Percentiles rank a stretch among this genome's conserved stretches.
Conservation (phyloP, 768 basidiomycete species). For the Amanita muscaria region DNA sequence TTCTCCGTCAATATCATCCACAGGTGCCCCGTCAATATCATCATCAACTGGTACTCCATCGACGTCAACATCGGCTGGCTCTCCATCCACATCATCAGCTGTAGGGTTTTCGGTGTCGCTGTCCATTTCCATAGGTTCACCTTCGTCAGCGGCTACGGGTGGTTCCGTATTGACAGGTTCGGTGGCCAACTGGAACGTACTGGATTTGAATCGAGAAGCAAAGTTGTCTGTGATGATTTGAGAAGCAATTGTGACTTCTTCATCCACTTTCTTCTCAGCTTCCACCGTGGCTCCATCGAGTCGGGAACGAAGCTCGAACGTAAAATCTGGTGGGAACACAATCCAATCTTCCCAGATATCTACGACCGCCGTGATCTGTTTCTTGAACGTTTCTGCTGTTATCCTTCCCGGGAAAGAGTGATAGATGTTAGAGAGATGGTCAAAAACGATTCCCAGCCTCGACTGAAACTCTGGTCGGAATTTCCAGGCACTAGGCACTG, state of each 20-base stretch:
- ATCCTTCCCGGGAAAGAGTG: slow-evolving; percentile 94
- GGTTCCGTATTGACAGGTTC: slow-evolving; percentile 21
- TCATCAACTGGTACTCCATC: slow-evolving; percentile 35
- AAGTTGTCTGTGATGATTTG: slow-evolving; percentile 25
- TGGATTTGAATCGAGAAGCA: slow-evolving; percentile 66
- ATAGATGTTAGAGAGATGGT: slow-evolving; percentile 90
- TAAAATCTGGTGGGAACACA: slow-evolving; percentile 86
- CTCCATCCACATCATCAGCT: slow-evolving; percentile 33
- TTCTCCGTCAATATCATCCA: slow-evolving; percentile 33
- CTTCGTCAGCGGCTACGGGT: slow-evolving; percentile 24
- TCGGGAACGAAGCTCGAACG: slow-evolving; percentile 57
- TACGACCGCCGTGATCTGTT: slow-evolving; percentile 79
- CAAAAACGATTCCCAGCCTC: slow-evolving; percentile 87
- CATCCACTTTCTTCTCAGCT: slow-evolving; percentile 20
- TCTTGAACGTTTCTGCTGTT: slow-evolving; percentile 93
- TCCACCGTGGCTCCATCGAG: slow-evolving; percentile 53
- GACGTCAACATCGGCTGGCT: slow-evolving; percentile 24
- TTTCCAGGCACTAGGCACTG: slow-evolving; percentile 95
- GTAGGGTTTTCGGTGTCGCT: slow-evolving; percentile 27
- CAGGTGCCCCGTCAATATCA: slow-evolving; percentile 29
- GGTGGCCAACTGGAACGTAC: slow-evolving; percentile 67
- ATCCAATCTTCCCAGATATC: slow-evolving; percentile 99
- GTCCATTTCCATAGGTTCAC: slow-evolving; percentile 19
- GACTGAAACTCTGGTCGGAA: slow-evolving; percentile 92
- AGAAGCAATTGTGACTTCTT: slow-evolving; percentile 17